Evolutionary conservation across 352 stramenopile species (phyloP).

Genomic region (Pythium aphanidermatum): DNA sequence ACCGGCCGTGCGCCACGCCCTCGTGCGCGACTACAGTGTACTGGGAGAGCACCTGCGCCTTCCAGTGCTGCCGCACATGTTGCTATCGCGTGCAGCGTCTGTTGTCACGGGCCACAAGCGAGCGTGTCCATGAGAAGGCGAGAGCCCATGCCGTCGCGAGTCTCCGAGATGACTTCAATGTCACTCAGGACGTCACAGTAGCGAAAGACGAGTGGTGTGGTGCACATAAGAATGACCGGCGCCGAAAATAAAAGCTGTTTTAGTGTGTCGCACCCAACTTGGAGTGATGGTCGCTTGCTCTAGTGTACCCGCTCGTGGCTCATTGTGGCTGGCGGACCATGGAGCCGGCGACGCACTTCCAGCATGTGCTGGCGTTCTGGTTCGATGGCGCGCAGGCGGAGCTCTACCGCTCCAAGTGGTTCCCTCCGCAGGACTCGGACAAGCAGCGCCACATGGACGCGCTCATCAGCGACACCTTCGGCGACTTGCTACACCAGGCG

Average conservation of each 20-base stretch:
- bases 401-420: constrained; percentile 58
- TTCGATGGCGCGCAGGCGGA: constrained; percentile 47
- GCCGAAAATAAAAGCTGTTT: too few relatives aligned
- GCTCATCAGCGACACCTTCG: constrained; percentile 35
- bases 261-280: too few relatives aligned
- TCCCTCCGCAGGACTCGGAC: constrained; percentile 42
- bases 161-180: constrained; percentile 7
- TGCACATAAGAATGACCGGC: neutral
- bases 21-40: constrained; percentile 30
- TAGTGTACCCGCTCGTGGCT: too few relatives aligned
- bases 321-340: too few relatives aligned
- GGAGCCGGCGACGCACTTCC: neutral
- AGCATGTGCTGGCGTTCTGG: constrained; percentile 53
- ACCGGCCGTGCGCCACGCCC: constrained; percentile 23
- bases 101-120: constrained; percentile 11
- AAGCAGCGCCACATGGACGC: constrained; percentile 36
- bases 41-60: constrained; percentile 35
- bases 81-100: constrained; percentile 65
- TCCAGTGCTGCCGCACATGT: constrained; percentile 50
- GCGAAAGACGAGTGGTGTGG: constrained; percentile 1
- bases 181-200: neutral
- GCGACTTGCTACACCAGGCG: constrained; percentile 28
- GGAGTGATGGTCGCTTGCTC: too few relatives aligned
- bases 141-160: neutral
- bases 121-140: constrained; percentile 13